Evolutionary conservation across 257 asterid species (phyloP).

Genomic region (Vinca minor): DNA sequence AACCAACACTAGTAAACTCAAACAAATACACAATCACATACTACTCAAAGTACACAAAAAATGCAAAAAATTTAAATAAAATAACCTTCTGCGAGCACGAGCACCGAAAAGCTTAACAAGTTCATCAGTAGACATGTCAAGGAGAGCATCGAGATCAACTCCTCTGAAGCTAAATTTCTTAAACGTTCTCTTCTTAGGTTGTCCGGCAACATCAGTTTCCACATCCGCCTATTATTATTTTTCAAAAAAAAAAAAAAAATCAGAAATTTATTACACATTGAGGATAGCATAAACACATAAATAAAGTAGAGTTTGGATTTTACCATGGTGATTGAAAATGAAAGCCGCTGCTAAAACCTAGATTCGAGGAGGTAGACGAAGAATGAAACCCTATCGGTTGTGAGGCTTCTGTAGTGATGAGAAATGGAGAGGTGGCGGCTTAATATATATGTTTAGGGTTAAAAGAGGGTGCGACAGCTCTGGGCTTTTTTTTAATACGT

Average conservation of each 20-base stretch:
- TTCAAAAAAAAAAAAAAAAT: background rate
- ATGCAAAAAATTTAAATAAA: too few species aligned
- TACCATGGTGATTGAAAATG: slow-evolving; percentile 24
- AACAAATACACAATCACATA: too few species aligned
- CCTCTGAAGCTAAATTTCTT: slow-evolving; percentile 90
- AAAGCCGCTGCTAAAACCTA: background rate
- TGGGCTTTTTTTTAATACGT: too few species aligned
- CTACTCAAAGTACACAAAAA: background rate
- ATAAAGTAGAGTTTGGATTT: background rate
- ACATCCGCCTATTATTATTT: slow-evolving; percentile 70
- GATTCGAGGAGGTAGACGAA: background rate
- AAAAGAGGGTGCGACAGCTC: too few species aligned
- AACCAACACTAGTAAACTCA: background rate
- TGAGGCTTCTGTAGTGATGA: too few species aligned
- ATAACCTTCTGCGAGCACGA: slow-evolving; percentile 68
- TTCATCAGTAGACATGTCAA: slow-evolving; percentile 77
- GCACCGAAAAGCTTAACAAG: slow-evolving; percentile 71
- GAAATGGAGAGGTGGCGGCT: too few species aligned
- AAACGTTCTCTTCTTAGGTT: slow-evolving; percentile 73
- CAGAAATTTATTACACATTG: too few species aligned
- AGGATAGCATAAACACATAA: background rate
- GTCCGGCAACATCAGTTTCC: slow-evolving; percentile 55
- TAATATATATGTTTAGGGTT: too few species aligned
- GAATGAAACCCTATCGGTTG: too few species aligned
- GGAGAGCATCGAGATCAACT: slow-evolving; percentile 83